Evolutionary conservation across 2,329 filamentous ascomycete species (phyloP), one percentile per base, ranked within the genome.

Genomic region (Trichoderma harzianum): DNA sequence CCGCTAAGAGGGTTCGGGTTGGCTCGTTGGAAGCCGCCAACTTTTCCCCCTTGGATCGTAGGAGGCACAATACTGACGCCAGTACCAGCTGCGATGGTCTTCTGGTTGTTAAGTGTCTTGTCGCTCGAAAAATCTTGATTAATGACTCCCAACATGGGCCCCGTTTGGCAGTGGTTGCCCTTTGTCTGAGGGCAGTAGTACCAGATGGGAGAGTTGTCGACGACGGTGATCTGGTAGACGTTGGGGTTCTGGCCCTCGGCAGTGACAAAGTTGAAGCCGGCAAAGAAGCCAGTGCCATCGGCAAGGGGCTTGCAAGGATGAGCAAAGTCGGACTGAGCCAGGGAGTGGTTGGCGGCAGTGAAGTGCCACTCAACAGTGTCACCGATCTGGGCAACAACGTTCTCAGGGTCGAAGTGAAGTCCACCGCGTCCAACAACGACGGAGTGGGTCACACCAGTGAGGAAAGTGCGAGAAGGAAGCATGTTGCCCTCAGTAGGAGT

Each of bases 251-350:
- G 73, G 32, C 75, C 74, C 18, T 72, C 77, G 14, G 75, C 72
- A 8, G 70, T 74, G 12, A 34, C 47, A 16, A 73, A 73, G 64
- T 61, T 55, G 60, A 73, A 73, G 12, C 72, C 72, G 1, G 72
- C 43, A 30, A 73, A 73, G 86, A 78, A 79, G 80, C 87, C 88
- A 51, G 86, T 86, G n/a, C 75, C 76, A 18, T 78, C 78, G 74
- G 85, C 83, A 18, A 90, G 84, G 2, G 89, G 88, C 36, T 84
- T 76, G 78, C 89, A 91, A 11, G 89, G 89, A n/a, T 83, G 79
- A 72, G 84, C 85, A 76, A 91, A 91, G 72, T 85, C 85, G 16
- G 88, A 88, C 79, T 89, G 86, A 10, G 87, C 87, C 70, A 91
- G 85, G 18, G 88, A 90, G 82, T 91, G 89, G 77, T 89, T 89